phyloP scores from a whole-genome alignment of 805 yeast genomes.

The Scheffersomyces ergatensis region DNA sequence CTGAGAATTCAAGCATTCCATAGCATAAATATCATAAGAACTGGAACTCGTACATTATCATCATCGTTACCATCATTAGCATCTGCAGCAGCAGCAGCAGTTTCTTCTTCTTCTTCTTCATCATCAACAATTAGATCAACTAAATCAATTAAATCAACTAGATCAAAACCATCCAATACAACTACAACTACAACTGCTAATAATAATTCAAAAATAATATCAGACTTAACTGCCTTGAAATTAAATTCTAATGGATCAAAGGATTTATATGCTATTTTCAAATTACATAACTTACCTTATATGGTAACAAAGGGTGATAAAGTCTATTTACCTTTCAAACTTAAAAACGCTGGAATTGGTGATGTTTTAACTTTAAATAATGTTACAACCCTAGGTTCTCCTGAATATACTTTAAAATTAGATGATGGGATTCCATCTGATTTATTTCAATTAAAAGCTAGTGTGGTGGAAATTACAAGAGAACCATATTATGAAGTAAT shows the following conservation, averaged over 20 bases:
- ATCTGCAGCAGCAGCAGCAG: no score
- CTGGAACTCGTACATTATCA: no score
- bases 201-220: no score
- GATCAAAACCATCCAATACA: background rate
- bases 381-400: slow-evolving; percentile 80
- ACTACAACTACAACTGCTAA: background rate
- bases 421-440: slow-evolving; percentile 20
- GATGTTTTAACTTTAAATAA: slow-evolving; percentile 73
- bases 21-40: no score
- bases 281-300: slow-evolving; percentile 80
- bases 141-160: background rate
- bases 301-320: slow-evolving; percentile 90
- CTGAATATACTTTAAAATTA: slow-evolving; percentile 56
- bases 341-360: slow-evolving; percentile 79
- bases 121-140: no score
- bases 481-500: slow-evolving; percentile 61
- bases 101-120: no score
- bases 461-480: slow-evolving; percentile 83
- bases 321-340: slow-evolving; percentile 71
- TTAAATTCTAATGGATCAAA: slow-evolving; percentile 51
- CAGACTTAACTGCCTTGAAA: slow-evolving; percentile 62
- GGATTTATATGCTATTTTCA: slow-evolving; percentile 76
- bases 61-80: no score
- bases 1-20: no score
- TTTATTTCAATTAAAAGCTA: slow-evolving; percentile 63